Conservation (phyloP, 169 alveolate genomes). For the Theileria annulata region DNA sequence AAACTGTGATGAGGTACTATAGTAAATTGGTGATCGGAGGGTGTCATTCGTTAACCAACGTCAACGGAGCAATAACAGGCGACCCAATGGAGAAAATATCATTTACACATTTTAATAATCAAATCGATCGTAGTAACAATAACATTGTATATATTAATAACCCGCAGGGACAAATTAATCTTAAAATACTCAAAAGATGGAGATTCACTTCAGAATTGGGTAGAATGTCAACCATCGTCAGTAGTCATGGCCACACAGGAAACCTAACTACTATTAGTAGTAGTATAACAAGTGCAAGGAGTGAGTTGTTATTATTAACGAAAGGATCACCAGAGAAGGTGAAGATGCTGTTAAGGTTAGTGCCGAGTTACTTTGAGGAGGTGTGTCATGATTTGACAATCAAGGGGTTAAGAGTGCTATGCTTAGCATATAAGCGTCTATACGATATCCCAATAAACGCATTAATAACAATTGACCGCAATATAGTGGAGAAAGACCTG, state of each 20-base stretch:
- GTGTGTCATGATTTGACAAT: constrained; percentile 81
- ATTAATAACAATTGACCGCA: constrained; percentile 76
- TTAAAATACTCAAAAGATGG: constrained; percentile 73
- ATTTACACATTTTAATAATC: constrained; percentile 73
- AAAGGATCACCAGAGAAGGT: constrained; percentile 97
- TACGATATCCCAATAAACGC: constrained; percentile 19
- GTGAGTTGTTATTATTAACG: constrained; percentile 72
- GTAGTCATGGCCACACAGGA: constrained; percentile 25
- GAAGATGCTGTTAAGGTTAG: constrained; percentile 78
- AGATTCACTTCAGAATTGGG: constrained; percentile 86
- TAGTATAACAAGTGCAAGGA: constrained; percentile 45
- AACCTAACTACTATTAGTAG: too few relatives aligned
- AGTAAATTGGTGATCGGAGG: constrained; percentile 86
- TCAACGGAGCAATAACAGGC: constrained; percentile 86
- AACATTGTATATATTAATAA: constrained; percentile 8
- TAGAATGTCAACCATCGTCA: constrained; percentile 75
- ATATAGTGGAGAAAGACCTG: constrained; percentile 87
- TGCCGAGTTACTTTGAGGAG: constrained; percentile 88
- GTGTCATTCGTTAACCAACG: constrained; percentile 90
- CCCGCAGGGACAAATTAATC: constrained; percentile 7
- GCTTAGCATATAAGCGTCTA: constrained; percentile 72
- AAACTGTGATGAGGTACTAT: not conserved
- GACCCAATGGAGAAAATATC: constrained; percentile 95
- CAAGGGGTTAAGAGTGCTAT: constrained; percentile 86
- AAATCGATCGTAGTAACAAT: constrained; percentile 39